Conservation (phyloP, 306 rosid genomes). For the Cicer arietinum region DNA sequence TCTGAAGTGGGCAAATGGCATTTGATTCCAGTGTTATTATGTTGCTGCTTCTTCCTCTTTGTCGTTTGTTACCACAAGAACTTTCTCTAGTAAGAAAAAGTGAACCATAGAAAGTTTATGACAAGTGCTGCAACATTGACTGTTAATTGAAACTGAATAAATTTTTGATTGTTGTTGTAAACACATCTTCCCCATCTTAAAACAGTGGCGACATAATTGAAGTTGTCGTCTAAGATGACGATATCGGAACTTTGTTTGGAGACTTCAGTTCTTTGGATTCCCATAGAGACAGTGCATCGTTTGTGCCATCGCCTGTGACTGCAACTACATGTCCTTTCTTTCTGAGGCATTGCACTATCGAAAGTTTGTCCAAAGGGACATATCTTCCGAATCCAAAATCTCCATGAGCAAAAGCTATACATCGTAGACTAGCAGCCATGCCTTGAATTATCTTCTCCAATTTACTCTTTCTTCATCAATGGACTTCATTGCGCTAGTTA, state of each 20-base stretch:
- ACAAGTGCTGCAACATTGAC: constrained; percentile 93
- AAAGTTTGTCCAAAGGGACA: constrained; percentile 73
- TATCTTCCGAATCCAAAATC: constrained; percentile 58
- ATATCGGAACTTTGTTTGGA: constrained; percentile 94
- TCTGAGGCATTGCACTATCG: constrained; percentile 80
- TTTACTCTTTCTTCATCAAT: constrained; percentile 55
- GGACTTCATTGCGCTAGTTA: constrained; percentile 54
- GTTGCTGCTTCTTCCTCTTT: neutral
- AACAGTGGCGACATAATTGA: constrained; percentile 78
- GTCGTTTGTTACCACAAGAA: no score
- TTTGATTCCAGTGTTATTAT: neutral
- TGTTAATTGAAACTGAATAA: constrained; percentile 84
- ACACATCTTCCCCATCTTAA: constrained; percentile 90
- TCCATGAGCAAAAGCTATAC: constrained; percentile 82
- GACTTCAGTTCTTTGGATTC: constrained; percentile 90
- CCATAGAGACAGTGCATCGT: constrained; percentile 58
- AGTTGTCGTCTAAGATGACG: constrained; percentile 83
- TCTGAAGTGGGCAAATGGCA: constrained; percentile 68
- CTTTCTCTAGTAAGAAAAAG: no score
- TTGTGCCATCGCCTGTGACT: constrained; percentile 80
- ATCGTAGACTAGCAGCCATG: constrained; percentile 88
- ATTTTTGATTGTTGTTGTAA: constrained; percentile 87
- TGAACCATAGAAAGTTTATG: constrained; percentile 56
- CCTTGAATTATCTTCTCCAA: constrained; percentile 69
- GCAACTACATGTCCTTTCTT: constrained; percentile 83